Evolutionary conservation across 768 basidiomycete species (phyloP).

Genomic region (Rhizopogon vinicolor): DNA sequence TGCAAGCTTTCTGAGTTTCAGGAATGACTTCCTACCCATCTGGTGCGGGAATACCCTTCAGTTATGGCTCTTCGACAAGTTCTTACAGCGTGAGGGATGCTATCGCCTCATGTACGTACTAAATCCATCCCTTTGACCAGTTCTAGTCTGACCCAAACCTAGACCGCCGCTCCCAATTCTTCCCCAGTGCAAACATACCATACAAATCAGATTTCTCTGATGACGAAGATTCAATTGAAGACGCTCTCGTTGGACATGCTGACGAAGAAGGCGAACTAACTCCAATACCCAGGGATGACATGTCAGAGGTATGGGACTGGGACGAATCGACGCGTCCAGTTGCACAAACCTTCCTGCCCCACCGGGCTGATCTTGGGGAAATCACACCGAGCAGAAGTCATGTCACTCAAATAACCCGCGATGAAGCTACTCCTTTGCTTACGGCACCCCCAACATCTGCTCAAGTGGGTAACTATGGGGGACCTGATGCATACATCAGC

Average conservation of each 20-base stretch:
- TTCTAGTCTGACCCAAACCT: constrained; percentile 5
- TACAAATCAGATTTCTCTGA: constrained; percentile 40
- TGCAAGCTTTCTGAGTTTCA: not conserved
- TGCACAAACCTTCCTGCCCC: not conserved
- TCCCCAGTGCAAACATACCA: constrained; percentile 57
- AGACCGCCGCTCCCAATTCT: constrained; percentile 70
- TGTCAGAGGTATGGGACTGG: constrained; percentile 17
- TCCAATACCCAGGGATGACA: constrained; percentile 6
- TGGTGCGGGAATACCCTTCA: constrained; percentile 28
- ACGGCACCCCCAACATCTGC: constrained; percentile 18
- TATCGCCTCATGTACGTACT: constrained; percentile 52
- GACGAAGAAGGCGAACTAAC: constrained; percentile 7
- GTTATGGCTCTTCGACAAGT: constrained; percentile 45
- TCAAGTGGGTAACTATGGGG: not conserved
- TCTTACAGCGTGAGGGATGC: constrained; percentile 48
- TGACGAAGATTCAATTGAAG: constrained; percentile 32
- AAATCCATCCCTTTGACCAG: not conserved
- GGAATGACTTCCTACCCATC: constrained; percentile 43
- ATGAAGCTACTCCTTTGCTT: constrained; percentile 37
- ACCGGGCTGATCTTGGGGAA: not conserved
- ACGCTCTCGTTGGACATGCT: constrained; percentile 10
- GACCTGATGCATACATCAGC: too few species aligned
- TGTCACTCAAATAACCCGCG: not conserved
- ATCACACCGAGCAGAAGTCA: not conserved
- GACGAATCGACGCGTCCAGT: constrained; percentile 9